Base-by-base conservation (phyloP, 208 protist genomes). In the Blechomonas ayalai region DNA sequence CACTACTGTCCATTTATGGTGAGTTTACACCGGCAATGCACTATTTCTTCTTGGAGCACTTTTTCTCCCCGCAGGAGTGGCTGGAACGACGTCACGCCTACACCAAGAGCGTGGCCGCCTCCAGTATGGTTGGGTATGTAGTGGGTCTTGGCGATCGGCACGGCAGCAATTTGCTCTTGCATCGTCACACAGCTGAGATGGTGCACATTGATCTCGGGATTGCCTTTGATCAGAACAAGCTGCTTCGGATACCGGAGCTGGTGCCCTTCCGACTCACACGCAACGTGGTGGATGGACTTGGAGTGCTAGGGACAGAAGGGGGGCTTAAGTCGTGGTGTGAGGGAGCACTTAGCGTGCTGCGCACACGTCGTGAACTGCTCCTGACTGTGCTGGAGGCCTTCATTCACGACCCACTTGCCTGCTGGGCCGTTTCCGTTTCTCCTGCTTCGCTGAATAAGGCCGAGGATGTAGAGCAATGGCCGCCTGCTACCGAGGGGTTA, bases 141-240 rank as follows among this genome's bases (percentile, higher is more conserved):
- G 63, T 98, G 2, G 97, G 97, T 10, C 73, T 99, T 10, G 97
- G 97, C 4, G 97, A 99, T 60, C 75, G 97, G 13, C 96, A 99
- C 64, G 48, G 62, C 27, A 84, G 87, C 48, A 99, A 98, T 69
- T 78, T 99, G 7, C 72, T 99, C 1, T 59, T 99, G 8, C 93
- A 99, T 55, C 56, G 40, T 4, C 46, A 45, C 15, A 90, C 82
- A 0, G 95, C 80, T 2, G 89, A 98, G 52, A 46, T 97, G 20
- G 74, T 98, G 24, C 92, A 97, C 49, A 98, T 98, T 56, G 97
- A 98, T 54, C 68, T 98, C 6, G 96, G 95, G 22, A 82, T 97
- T 52, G 91, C 83, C 7, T 97, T 97, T 68, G 90, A 96, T 22
- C 86, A 98, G 57, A 88, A 69, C 3, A 70, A 65, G 36, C 46